These are phyloP conservation scores for Anthracocystis panici-leucophaei DNA, from an alignment of 1,284 basidiomycete genomes.

Conservation along the genomic window DNA sequence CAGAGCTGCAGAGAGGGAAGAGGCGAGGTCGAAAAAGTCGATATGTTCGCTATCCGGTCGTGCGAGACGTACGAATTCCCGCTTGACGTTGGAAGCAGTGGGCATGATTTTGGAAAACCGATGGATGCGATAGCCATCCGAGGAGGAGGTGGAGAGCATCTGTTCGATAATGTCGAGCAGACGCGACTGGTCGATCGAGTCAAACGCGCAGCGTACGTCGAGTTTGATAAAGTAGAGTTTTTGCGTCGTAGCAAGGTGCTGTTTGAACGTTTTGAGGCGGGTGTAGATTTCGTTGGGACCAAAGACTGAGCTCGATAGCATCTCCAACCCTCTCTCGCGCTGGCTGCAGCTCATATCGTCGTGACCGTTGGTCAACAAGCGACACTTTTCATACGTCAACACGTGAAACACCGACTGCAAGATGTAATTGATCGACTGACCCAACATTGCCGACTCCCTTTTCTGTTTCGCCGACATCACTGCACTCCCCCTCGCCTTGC, in stretches of 20 bases:
- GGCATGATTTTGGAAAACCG: slow-evolving; percentile 56
- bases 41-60: slow-evolving; percentile 76
- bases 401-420: slow-evolving; percentile 76
- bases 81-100: slow-evolving; percentile 8
- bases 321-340: not conserved
- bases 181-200: slow-evolving; percentile 91
- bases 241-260: slow-evolving; percentile 7
- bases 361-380: slow-evolving; percentile 7
- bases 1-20: slow-evolving; percentile 73
- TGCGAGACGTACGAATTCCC: slow-evolving; percentile 48
- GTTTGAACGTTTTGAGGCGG: slow-evolving; percentile 46
- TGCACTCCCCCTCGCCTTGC: slow-evolving; percentile 1
- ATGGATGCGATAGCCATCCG: slow-evolving; percentile 61
- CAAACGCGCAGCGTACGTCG: slow-evolving; percentile 95
- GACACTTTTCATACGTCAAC: slow-evolving; percentile 57
- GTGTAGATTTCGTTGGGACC: slow-evolving; percentile 71
- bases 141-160: slow-evolving; percentile 68
- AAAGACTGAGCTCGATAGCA: slow-evolving; percentile 58
- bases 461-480: slow-evolving; percentile 18
- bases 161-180: slow-evolving; percentile 81
- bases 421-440: slow-evolving; percentile 84
- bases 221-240: slow-evolving; percentile 90
- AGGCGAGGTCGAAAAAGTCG: slow-evolving; percentile 76
- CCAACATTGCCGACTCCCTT: slow-evolving; percentile 42
- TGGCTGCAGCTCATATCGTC: not conserved